Conservation (phyloP, 352 stramenopile species). For the Halophytophthora polymorphica region DNA sequence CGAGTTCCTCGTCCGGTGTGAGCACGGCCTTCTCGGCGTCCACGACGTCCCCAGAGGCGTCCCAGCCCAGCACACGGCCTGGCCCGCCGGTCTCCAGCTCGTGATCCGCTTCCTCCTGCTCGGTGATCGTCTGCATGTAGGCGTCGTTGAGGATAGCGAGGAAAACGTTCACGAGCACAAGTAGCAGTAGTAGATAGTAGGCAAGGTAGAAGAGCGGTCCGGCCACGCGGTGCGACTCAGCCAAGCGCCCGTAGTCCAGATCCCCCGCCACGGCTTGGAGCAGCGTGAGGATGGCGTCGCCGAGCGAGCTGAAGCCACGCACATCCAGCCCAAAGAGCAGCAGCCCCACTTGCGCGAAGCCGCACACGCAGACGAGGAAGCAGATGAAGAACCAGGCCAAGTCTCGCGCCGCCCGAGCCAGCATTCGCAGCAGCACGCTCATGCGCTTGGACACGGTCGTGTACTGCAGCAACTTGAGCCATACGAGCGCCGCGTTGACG, state of each 20-base stretch:
- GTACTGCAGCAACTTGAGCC: conserved; percentile 69
- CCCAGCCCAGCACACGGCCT: conserved; percentile 15
- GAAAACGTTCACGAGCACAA: conserved; percentile 76
- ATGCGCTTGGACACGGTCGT: conserved; percentile 64
- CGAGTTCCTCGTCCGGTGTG: conserved; percentile 21
- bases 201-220: conserved; percentile 67
- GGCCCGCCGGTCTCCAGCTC: conserved; percentile 21
- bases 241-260: conserved; percentile 48
- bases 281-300: conserved; percentile 46
- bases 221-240: conserved; percentile 37
- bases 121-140: conserved; percentile 64
- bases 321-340: conserved; percentile 59
- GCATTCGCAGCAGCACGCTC: conserved; percentile 48
- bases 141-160: conserved; percentile 74
- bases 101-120: conserved; percentile 59
- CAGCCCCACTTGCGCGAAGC: conserved; percentile 63
- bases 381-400: conserved; percentile 61
- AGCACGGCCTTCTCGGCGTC: conserved; percentile 24
- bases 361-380: conserved; percentile 54
- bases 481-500: conserved; percentile 50
- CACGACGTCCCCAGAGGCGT: conserved; percentile 23
- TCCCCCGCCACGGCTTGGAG: conserved; percentile 58
- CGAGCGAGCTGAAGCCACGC: conserved; percentile 52
- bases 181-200: conserved; percentile 67
- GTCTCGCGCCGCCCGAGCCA: conserved; percentile 47